Conservation (phyloP, 1,284 basidiomycete species). For the Naganishia sp. region DNA sequence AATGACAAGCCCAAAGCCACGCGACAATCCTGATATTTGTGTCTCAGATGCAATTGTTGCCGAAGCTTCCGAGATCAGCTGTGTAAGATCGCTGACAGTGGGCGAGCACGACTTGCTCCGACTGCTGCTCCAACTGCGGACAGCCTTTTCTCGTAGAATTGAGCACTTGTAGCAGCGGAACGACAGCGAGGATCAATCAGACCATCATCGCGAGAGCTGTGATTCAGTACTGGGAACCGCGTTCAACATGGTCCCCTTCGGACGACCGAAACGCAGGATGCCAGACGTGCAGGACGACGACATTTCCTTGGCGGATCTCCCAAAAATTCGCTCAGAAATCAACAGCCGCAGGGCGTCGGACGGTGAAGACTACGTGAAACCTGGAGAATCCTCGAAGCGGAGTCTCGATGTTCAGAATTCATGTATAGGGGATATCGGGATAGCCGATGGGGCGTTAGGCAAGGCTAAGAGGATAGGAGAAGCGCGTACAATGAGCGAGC, state of each 20-base stretch:
- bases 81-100: background rate
- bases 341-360: slow-evolving; percentile 3
- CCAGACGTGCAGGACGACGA: slow-evolving; percentile 19
- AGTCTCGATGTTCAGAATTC: background rate
- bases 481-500: background rate
- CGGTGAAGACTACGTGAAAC: background rate
- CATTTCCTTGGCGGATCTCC: slow-evolving; percentile 21
- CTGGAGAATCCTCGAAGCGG: background rate
- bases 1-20: background rate
- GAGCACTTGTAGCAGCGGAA: background rate
- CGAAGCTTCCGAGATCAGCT: background rate
- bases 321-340: slow-evolving; percentile 5
- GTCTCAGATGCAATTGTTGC: background rate
- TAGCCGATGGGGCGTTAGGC: background rate
- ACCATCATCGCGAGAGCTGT: background rate
- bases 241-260: slow-evolving; percentile 19
- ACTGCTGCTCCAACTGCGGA: too few species aligned
- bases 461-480: background rate
- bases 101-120: too few species aligned
- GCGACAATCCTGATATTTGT: background rate
- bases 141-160: too few species aligned
- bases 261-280: slow-evolving; percentile 22
- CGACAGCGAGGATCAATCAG: background rate
- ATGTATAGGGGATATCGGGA: background rate
- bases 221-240: too few species aligned